These are phyloP conservation scores for Coniosporium apollinis DNA, from an alignment of 495 filamentous ascomycete species.

Conservation along the genomic window DNA sequence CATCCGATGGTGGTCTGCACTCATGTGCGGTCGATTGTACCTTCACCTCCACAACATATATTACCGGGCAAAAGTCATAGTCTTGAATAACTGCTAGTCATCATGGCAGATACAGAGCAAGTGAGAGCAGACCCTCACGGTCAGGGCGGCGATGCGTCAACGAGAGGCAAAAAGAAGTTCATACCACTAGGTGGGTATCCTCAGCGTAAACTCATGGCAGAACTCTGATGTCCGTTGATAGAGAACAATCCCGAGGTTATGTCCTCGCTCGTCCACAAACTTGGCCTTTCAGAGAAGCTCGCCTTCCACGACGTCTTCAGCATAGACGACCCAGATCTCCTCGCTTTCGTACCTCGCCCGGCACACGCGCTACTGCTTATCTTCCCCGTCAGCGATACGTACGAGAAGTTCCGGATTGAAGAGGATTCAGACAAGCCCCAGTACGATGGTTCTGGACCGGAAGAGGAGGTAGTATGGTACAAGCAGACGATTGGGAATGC, in stretches of 20 bases:
- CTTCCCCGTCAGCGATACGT: slow-evolving; percentile 30
- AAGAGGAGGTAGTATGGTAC: slow-evolving; percentile 44
- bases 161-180: slow-evolving; percentile 4
- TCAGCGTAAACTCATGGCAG: no score
- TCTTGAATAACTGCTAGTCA: no score
- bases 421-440: slow-evolving; percentile 22
- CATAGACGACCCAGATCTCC: slow-evolving; percentile 36
- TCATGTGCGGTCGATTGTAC: no score
- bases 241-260: slow-evolving; percentile 51
- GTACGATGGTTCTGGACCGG: slow-evolving; percentile 32
- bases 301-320: slow-evolving; percentile 42
- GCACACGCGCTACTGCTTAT: slow-evolving; percentile 41
- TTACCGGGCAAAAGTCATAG: no score
- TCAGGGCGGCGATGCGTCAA: background rate
- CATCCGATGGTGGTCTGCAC: no score
- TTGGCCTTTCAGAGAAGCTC: slow-evolving; percentile 34
- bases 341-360: slow-evolving; percentile 39
- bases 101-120: no score
- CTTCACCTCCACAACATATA: no score
- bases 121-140: slow-evolving; percentile 1
- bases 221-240: no score
- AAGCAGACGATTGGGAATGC: slow-evolving; percentile 51
- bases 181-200: no score
- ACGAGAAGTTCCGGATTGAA: slow-evolving; percentile 30
- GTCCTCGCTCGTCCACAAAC: slow-evolving; percentile 32